Conservation (phyloP, 768 basidiomycete genomes). For the Thelephora ganbajun region DNA sequence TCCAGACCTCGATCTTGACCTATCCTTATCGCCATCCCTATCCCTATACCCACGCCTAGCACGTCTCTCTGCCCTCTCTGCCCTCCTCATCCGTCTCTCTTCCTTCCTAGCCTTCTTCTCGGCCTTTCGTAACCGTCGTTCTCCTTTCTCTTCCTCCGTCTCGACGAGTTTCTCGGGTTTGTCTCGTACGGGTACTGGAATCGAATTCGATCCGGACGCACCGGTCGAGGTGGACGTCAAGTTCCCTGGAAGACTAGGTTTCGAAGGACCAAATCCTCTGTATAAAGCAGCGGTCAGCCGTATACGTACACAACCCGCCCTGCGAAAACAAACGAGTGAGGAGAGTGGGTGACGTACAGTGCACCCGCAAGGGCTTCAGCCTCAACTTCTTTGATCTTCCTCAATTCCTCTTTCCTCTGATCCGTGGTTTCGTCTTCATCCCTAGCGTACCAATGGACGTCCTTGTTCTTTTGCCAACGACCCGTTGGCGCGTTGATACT, state of each 20-base stretch:
- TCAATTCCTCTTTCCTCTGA: conserved; percentile 59
- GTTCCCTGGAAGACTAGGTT: conserved; percentile 17
- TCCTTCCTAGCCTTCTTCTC: conserved; percentile 17
- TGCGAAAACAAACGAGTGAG: too few species aligned
- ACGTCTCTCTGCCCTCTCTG: conserved; percentile 45
- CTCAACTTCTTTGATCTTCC: conserved; percentile 74
- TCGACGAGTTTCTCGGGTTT: conserved; percentile 3
- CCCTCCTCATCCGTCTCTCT: conserved; percentile 25
- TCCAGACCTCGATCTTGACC: background rate
- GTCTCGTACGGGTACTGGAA: conserved; percentile 8
- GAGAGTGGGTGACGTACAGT: conserved; percentile 33
- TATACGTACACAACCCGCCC: background rate
- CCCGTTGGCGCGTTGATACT: conserved; percentile 92
- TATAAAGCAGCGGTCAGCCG: conserved; percentile 4
- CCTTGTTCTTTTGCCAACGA: conserved; percentile 96
- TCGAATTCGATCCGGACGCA: conserved; percentile 5
- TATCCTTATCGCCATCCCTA: conserved; percentile 24
- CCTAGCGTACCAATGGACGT: conserved; percentile 89
- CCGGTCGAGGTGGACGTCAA: background rate
- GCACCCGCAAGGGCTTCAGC: conserved; percentile 77
- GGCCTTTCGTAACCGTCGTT: conserved; percentile 2
- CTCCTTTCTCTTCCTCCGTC: background rate
- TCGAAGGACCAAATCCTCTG: conserved; percentile 60
- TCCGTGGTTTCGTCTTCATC: conserved; percentile 30
- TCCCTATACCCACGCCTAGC: conserved; percentile 39